A percentile compares a stretch with the other conserved stretches of the same genome.
Evolutionary conservation across 2,329 filamentous ascomycete genomes (phyloP).

Genomic region (Ophioceras dolichostomum): DNA sequence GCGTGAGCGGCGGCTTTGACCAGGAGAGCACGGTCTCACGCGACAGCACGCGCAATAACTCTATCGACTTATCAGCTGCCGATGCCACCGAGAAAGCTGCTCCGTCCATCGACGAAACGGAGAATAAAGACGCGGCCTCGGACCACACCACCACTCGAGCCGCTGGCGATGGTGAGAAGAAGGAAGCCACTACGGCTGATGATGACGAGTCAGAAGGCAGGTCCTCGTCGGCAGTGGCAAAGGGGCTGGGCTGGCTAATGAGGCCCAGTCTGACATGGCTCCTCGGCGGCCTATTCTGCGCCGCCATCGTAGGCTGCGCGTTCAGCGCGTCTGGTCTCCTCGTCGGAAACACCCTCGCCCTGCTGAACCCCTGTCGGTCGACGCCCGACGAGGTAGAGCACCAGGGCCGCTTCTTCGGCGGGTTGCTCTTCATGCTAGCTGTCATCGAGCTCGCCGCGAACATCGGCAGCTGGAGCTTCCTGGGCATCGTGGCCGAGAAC

Average conservation of each 20-base stretch:
- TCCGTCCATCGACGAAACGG: neutral
- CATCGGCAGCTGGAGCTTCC: constrained; percentile 39
- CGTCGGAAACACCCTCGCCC: constrained; percentile 48
- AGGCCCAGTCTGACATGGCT: constrained; percentile 25
- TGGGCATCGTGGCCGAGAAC: constrained; percentile 44
- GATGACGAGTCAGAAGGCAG: neutral
- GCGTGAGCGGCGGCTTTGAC: constrained; percentile 4
- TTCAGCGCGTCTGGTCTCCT: constrained; percentile 46
- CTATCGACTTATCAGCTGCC: neutral
- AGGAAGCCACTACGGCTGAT: neutral
- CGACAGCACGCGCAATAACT: neutral
- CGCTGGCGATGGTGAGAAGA: neutral
- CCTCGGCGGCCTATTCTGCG: constrained; percentile 33
- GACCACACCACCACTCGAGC: neutral
- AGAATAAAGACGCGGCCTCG: neutral
- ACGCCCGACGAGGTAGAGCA: constrained; percentile 31
- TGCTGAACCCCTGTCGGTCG: constrained; percentile 38
- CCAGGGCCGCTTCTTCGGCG: constrained; percentile 38
- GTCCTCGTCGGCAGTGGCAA: neutral
- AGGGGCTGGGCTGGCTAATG: constrained; percentile 8
- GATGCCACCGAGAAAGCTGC: neutral
- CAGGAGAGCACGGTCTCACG: constrained; percentile 1
- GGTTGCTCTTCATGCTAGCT: constrained; percentile 49
- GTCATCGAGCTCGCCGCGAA: constrained; percentile 48
- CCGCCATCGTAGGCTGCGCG: constrained; percentile 40